Percentiles rank a stretch among this genome's conserved stretches.
Evolutionary conservation across 2,329 filamentous ascomycete genomes (phyloP).

Genomic region (Dothiorella sarmentorum): DNA sequence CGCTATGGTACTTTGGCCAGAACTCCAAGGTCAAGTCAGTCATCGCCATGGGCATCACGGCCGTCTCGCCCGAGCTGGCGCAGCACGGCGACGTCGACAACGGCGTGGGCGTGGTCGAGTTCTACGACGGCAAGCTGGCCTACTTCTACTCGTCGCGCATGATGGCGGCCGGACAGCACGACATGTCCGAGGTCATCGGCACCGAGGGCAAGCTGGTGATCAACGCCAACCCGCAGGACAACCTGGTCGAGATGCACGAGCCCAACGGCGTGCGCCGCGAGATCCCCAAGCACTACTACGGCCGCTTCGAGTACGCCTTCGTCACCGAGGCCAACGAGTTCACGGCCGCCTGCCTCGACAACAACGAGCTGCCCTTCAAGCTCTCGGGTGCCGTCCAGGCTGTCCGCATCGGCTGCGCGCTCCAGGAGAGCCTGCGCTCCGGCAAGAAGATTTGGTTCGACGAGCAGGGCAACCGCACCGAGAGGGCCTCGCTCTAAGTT

Average conservation of each 20-base stretch:
- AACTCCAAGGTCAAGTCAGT: slow-evolving; percentile 55
- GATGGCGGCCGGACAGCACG: slow-evolving; percentile 66
- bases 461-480: slow-evolving; percentile 47
- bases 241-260: slow-evolving; percentile 56
- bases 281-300: slow-evolving; percentile 61
- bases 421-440: slow-evolving; percentile 43
- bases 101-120: slow-evolving; percentile 63
- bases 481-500: slow-evolving; percentile 35
- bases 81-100: slow-evolving; percentile 61
- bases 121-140: slow-evolving; percentile 60
- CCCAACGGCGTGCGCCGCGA: slow-evolving; percentile 54
- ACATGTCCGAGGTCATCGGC: slow-evolving; percentile 65
- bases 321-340: slow-evolving; percentile 64
- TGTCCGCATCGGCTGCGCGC: slow-evolving; percentile 56
- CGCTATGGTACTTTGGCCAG: slow-evolving; percentile 61
- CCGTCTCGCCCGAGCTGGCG: slow-evolving; percentile 56
- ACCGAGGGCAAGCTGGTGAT: slow-evolving; percentile 62
- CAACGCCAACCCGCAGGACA: slow-evolving; percentile 56
- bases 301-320: slow-evolving; percentile 60
- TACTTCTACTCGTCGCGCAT: slow-evolving; percentile 63
- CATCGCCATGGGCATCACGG: slow-evolving; percentile 55
- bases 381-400: slow-evolving; percentile 56
- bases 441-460: slow-evolving; percentile 55
- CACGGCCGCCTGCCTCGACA: slow-evolving; percentile 56
- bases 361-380: slow-evolving; percentile 54